phyloP scores from a whole-genome alignment of 176 grass and related monocot genomes.

The Rhynchospora pubera region DNA sequence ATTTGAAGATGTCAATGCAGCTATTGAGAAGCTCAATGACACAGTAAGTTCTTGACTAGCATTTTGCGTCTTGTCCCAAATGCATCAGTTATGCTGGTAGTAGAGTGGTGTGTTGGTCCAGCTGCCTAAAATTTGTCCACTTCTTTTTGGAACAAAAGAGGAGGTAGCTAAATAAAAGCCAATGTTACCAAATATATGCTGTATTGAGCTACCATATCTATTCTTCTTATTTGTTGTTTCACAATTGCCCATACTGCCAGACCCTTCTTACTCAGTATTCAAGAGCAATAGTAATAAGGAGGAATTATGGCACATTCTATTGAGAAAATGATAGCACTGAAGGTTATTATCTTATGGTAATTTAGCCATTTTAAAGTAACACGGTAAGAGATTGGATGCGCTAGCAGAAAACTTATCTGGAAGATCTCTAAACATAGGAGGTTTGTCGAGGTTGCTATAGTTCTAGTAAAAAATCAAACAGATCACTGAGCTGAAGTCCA shows the following conservation, averaged over 20 bases:
- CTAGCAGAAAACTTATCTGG: background rate
- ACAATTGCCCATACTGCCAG: background rate
- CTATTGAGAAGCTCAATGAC: slow-evolving; percentile 57
- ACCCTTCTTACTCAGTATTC: background rate
- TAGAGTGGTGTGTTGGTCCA: background rate
- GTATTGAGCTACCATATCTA: background rate
- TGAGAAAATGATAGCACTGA: background rate
- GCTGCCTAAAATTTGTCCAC: background rate
- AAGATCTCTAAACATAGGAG: background rate
- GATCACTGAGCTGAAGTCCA: background rate
- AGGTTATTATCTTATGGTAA: background rate
- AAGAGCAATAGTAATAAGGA: background rate
- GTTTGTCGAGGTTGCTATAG: background rate
- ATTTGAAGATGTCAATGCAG: slow-evolving; percentile 42
- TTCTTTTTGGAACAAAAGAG: background rate
- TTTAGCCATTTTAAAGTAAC: slow-evolving; percentile 2
- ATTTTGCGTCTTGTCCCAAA: background rate
- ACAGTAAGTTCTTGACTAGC: slow-evolving; percentile 41
- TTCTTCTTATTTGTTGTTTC: background rate
- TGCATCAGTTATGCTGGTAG: background rate
- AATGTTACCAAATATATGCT: background rate
- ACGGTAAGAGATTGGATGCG: background rate
- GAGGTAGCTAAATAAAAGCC: background rate
- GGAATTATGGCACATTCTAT: background rate
- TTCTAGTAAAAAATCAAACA: background rate